Percentiles rank a stretch among this genome's conserved stretches.
phyloP scores from a whole-genome alignment of 306 rosid species.

The Glycine soja region DNA sequence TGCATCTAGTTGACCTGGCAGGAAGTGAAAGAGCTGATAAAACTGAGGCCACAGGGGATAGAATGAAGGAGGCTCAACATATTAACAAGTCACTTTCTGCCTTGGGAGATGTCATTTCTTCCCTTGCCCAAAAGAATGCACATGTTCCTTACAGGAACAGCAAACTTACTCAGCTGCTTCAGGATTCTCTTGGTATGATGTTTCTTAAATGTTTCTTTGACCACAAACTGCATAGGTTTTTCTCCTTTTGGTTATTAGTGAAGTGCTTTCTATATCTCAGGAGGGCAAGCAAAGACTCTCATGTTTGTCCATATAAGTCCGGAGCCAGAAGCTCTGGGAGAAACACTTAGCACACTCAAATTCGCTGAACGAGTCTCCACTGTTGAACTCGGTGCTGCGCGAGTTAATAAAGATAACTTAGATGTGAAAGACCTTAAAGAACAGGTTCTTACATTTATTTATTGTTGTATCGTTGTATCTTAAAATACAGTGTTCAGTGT shows the following conservation, averaged over 20 bases:
- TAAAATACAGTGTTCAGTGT: background rate
- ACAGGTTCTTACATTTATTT: conserved; percentile 60
- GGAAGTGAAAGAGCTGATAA: conserved; percentile 99
- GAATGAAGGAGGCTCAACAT: conserved; percentile 97
- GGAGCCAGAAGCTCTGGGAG: conserved; percentile 82
- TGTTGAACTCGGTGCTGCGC: conserved; percentile 87
- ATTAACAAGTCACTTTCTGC: conserved; percentile 98
- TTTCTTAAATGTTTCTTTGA: background rate
- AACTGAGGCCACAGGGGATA: conserved; percentile 91
- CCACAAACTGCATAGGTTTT: background rate
- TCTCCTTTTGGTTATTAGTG: conserved; percentile 6
- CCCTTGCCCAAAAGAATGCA: conserved; percentile 83
- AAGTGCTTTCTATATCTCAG: conserved; percentile 48
- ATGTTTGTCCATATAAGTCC: conserved; percentile 97
- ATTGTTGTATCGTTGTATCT: background rate
- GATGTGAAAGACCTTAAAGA: conserved; percentile 90
- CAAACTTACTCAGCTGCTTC: conserved; percentile 96
- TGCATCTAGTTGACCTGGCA: conserved; percentile 98
- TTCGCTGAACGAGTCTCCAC: conserved; percentile 94
- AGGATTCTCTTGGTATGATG: conserved; percentile 86
- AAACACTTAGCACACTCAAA: conserved; percentile 90
- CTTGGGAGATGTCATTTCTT: conserved; percentile 91
- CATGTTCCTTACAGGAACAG: conserved; percentile 98
- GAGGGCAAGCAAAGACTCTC: conserved; percentile 95
- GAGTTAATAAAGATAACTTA: conserved; percentile 68